These are phyloP conservation scores for Nemania sp. DNA, from an alignment of 2,329 filamentous ascomycete species.

Conservation along the genomic window DNA sequence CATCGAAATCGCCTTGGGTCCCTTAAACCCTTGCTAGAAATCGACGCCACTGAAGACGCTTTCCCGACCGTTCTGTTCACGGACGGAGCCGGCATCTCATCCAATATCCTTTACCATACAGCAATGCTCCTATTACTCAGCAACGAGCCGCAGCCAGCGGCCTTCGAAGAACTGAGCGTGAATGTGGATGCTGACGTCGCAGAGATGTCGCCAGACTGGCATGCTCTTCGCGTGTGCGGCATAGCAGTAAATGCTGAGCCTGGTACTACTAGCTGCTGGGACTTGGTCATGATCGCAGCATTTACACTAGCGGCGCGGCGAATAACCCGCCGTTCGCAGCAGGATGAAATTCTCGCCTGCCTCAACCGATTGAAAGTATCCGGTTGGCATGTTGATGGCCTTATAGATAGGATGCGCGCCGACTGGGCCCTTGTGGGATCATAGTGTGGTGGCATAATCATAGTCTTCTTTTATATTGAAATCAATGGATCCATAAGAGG, in stretches of 20 bases:
- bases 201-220: constrained; percentile 22
- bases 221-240: constrained; percentile 27
- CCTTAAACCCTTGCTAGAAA: constrained; percentile 18
- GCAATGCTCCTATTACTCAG: constrained; percentile 28
- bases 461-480: no score
- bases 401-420: constrained; percentile 14
- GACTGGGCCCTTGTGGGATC: constrained; percentile 16
- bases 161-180: background rate
- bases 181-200: background rate
- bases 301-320: constrained; percentile 19
- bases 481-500: background rate
- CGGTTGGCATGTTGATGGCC: constrained; percentile 25
- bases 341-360: constrained; percentile 18
- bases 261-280: constrained; percentile 24
- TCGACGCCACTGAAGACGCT: background rate
- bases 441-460: no score
- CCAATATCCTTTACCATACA: constrained; percentile 25
- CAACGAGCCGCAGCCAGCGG: constrained; percentile 5
- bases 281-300: constrained; percentile 28
- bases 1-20: constrained; percentile 11
- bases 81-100: constrained; percentile 23
- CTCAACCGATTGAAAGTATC: constrained; percentile 18
- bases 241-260: constrained; percentile 29
- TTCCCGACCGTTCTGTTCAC: constrained; percentile 25
- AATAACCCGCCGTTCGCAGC: constrained; percentile 18